phyloP scores from a whole-genome alignment of 306 rosid genomes.

The Begonia masoniana region DNA sequence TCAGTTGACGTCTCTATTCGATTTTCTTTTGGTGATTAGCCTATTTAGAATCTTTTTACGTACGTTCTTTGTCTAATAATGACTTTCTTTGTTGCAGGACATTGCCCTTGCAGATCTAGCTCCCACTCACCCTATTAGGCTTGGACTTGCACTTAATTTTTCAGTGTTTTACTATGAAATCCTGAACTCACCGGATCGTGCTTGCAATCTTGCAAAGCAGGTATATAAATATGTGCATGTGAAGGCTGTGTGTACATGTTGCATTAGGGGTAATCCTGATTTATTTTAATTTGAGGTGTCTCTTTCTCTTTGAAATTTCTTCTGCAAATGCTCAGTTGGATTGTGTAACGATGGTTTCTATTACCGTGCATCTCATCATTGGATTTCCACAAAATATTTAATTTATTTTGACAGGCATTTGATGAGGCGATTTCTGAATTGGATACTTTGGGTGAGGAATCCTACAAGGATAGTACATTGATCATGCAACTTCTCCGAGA shows the following conservation, averaged over 20 bases:
- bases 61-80: background rate
- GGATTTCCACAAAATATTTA: too few species aligned
- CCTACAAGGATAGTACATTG: conserved; percentile 94
- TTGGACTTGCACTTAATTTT: conserved; percentile 95
- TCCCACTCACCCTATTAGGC: conserved; percentile 93
- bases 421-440: conserved; percentile 93
- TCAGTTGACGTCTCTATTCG: conserved; percentile 1
- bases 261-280: too few species aligned
- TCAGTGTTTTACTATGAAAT: conserved; percentile 94
- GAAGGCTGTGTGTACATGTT: background rate
- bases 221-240: conserved; percentile 15
- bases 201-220: conserved; percentile 94
- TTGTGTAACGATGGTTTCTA: too few species aligned
- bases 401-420: conserved; percentile 44
- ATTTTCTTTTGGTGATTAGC: background rate
- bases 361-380: too few species aligned
- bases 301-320: too few species aligned
- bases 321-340: too few species aligned
- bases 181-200: conserved; percentile 94
- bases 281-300: too few species aligned
- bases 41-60: background rate
- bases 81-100: conserved; percentile 33
- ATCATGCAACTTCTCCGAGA: conserved; percentile 97
- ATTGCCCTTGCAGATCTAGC: conserved; percentile 70
- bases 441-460: conserved; percentile 88